These are phyloP conservation scores for Annulohypoxylon bovei DNA, from an alignment of 495 filamentous ascomycete genomes.

Conservation along the genomic window DNA sequence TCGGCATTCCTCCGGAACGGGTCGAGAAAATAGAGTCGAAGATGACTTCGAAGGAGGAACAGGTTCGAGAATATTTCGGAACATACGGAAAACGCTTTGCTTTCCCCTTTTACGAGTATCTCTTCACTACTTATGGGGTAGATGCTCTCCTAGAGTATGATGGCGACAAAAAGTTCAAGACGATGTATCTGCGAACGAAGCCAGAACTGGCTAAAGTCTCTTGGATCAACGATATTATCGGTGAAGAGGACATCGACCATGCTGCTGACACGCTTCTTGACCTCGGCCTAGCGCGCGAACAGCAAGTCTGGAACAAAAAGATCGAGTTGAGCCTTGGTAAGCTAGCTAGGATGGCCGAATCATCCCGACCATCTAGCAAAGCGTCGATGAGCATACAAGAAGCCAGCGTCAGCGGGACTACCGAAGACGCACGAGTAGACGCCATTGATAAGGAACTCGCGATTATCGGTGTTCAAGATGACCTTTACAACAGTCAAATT, in stretches of 20 bases:
- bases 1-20: constrained; percentile 33
- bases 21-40: constrained; percentile 42
- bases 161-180: constrained; percentile 72
- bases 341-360: constrained; percentile 74
- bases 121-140: constrained; percentile 72
- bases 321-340: constrained; percentile 90
- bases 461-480: constrained; percentile 77
- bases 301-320: constrained; percentile 86
- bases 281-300: constrained; percentile 72
- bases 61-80: constrained; percentile 70
- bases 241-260: constrained; percentile 73
- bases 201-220: constrained; percentile 76
- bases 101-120: constrained; percentile 78
- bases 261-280: constrained; percentile 74
- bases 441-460: constrained; percentile 69
- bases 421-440: constrained; percentile 50
- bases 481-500: constrained; percentile 64
- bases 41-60: constrained; percentile 49
- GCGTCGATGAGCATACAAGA: constrained; percentile 42
- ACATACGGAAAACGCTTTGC: constrained; percentile 81
- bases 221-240: constrained; percentile 92
- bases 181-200: constrained; percentile 75
- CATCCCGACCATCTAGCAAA: constrained; percentile 50
- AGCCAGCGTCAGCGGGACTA: constrained; percentile 33
- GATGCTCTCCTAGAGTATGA: constrained; percentile 74